These are phyloP conservation scores for Asclepias syriaca DNA, from an alignment of 257 asterid genomes.

Conservation along the genomic window DNA sequence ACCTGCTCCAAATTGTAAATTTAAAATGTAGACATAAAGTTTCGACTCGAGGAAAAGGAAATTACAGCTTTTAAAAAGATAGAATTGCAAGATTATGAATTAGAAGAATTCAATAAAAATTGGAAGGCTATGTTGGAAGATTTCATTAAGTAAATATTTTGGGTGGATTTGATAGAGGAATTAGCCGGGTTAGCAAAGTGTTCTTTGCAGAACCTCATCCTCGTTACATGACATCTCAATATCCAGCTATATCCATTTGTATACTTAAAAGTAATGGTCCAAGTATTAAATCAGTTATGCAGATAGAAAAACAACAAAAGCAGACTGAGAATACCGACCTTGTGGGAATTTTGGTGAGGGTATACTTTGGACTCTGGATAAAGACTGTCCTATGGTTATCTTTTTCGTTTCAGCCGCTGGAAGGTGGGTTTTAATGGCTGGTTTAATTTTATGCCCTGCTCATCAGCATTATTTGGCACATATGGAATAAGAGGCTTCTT, in stretches of 20 bases:
- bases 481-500: slow-evolving; percentile 83
- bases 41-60: neutral
- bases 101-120: neutral
- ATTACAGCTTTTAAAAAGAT: neutral
- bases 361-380: slow-evolving; percentile 6
- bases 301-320: slow-evolving; percentile 1
- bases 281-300: neutral
- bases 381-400: slow-evolving; percentile 27
- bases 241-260: neutral
- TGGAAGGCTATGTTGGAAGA: neutral
- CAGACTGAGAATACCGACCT: slow-evolving; percentile 25
- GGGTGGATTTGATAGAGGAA: neutral
- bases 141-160: neutral
- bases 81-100: neutral
- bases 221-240: neutral
- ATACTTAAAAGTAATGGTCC: neutral
- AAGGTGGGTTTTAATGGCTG: slow-evolving; percentile 79
- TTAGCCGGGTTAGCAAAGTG: neutral
- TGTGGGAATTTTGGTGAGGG: slow-evolving; percentile 6
- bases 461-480: slow-evolving; percentile 29
- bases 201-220: neutral
- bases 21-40: neutral
- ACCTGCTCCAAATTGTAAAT: neutral
- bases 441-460: slow-evolving; percentile 36
- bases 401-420: slow-evolving; percentile 64